Evolutionary conservation across 2,329 filamentous ascomycete genomes (phyloP).

Genomic region (Ophiostoma perfectum): DNA sequence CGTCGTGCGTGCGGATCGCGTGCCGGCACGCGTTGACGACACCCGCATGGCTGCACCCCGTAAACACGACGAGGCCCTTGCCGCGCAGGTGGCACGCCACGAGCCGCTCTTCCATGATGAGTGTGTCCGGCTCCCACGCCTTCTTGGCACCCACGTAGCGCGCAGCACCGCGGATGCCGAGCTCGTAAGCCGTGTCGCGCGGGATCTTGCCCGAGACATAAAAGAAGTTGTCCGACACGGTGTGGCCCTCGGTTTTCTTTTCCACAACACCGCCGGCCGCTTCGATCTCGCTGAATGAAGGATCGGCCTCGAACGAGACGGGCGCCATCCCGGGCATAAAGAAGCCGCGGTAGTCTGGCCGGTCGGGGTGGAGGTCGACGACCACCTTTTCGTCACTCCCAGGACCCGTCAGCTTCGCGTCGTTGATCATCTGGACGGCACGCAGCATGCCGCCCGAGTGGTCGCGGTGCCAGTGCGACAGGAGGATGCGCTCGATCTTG

Average conservation of each 20-base stretch:
- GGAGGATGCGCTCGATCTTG: slow-evolving; percentile 42
- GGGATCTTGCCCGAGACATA: neutral
- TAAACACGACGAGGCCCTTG: slow-evolving; percentile 51
- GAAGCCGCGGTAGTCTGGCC: slow-evolving; percentile 48
- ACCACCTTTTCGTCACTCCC: slow-evolving; percentile 30
- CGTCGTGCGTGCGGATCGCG: slow-evolving; percentile 32
- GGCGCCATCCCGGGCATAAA: slow-evolving; percentile 34
- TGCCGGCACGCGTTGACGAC: slow-evolving; percentile 48
- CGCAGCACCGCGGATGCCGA: neutral
- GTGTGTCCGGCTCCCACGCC: slow-evolving; percentile 42
- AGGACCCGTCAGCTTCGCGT: slow-evolving; percentile 31
- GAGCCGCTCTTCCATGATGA: slow-evolving; percentile 49
- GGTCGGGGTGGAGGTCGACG: slow-evolving; percentile 48
- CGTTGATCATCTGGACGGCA: slow-evolving; percentile 45
- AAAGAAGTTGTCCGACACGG: neutral
- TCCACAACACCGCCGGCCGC: neutral
- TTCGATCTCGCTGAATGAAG: slow-evolving; percentile 40
- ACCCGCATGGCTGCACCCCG: slow-evolving; percentile 52
- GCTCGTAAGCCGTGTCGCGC: neutral
- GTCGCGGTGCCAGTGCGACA: slow-evolving; percentile 53
- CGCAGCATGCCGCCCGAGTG: slow-evolving; percentile 48
- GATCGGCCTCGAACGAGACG: slow-evolving; percentile 49
- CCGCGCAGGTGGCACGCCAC: slow-evolving; percentile 50
- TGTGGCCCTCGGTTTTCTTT: neutral
- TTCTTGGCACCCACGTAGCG: neutral